Percentiles rank a stretch among this genome's conserved stretches.
These are phyloP conservation scores for Nicotiana rustica DNA, from an alignment of 305 asterid genomes.

Conservation along the genomic window DNA sequence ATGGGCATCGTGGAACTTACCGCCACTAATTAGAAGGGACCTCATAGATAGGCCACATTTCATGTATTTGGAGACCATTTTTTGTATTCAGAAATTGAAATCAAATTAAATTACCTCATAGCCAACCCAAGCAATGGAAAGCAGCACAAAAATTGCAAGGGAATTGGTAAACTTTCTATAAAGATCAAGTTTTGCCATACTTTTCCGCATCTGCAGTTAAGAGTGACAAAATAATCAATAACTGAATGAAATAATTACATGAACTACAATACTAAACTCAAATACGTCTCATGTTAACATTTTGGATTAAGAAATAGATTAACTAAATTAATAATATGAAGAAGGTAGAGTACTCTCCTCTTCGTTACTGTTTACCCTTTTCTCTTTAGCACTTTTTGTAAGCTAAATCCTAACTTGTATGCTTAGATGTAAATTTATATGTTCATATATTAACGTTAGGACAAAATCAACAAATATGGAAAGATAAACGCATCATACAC, in stretches of 20 bases:
- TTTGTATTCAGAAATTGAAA: slow-evolving; percentile 21
- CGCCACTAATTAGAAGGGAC: not conserved
- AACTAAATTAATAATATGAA: not conserved
- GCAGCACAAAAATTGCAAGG: slow-evolving; percentile 48
- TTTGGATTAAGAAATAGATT: slow-evolving; percentile 4
- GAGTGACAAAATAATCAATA: slow-evolving; percentile 29
- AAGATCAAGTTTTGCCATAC: slow-evolving; percentile 47
- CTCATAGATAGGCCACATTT: not conserved
- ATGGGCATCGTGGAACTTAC: slow-evolving; percentile 11
- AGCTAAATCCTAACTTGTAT: not conserved
- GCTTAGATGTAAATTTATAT: not conserved
- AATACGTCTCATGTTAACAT: not conserved
- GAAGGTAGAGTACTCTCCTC: not conserved
- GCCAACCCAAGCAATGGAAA: slow-evolving; percentile 54
- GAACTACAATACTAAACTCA: not conserved
- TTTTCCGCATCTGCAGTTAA: slow-evolving; percentile 44
- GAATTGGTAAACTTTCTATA: slow-evolving; percentile 51
- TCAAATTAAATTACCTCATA: slow-evolving; percentile 42
- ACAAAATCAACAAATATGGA: slow-evolving; percentile 6
- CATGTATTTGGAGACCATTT: not conserved
- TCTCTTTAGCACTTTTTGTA: not conserved
- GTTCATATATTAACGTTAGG: not conserved
- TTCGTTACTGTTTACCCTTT: not conserved
- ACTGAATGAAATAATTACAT: not conserved
- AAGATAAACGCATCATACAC: not conserved